Evolutionary conservation across 495 filamentous ascomycete genomes (phyloP), one percentile per base, ranked within the genome.

Genomic region (Tricharina praecox): DNA sequence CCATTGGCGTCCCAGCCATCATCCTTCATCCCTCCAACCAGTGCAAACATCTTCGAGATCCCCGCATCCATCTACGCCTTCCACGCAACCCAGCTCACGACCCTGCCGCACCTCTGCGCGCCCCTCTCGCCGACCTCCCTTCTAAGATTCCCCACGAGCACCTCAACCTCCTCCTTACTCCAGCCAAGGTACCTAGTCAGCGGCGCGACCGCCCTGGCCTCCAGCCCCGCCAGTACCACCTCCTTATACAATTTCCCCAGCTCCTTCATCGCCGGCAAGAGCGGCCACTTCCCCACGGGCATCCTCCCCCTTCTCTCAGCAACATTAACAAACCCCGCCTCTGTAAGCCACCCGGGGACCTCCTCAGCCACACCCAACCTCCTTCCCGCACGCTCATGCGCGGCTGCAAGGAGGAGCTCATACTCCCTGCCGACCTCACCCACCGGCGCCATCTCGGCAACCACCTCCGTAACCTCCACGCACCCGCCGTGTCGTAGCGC

Each of bases 251-350:
- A 63, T 54, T 36, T 19, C 5, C 64, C 60, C 28, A 63, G 51
- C 53, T 71, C 67, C 50, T 64, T 68, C 52, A 64, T 62, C 46
- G 52, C 44, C 25, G 33, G 40, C 35, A 77, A 68, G 25, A 61
- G 60, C 0, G 70, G 66, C 75, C 75, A 79, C 0, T 60, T 57
- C 24, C 75, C 76, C 8, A 65, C 63, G 3, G 73, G 75, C 7
- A 71, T 47, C 51, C 69, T 73, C 45, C 55, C 52, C 19, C 63
- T 28, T n/a, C 61, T 56, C 47, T 67, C 63, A 38, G 67, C 51
- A n/a, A 78, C 61, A 48, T 75, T 65, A 13, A 67, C 63, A 48
- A 76, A 79, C 2, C 76, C 76, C 0, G 72, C 63, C 18, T 68
- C 64, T 46, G 62, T 62, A 63, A 78, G 66, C 62, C 68, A 25